Conservation (phyloP, 495 filamentous ascomycete species). For the Penicillium salamii region DNA sequence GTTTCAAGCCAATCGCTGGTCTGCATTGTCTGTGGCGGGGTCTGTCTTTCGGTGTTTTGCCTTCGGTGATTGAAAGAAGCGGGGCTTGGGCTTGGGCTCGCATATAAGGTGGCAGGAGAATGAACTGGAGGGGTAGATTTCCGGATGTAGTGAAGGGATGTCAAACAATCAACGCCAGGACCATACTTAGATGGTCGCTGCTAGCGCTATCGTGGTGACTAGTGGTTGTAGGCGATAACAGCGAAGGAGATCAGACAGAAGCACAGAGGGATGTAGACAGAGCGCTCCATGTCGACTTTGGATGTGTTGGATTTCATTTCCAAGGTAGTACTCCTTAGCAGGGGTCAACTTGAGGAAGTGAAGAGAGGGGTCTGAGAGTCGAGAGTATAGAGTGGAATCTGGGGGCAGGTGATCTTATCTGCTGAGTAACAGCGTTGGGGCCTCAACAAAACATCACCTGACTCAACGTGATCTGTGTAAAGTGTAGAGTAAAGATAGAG, state of each 20-base stretch:
- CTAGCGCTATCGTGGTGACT: slow-evolving; percentile 7
- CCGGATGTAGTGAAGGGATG: neutral
- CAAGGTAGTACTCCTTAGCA: neutral
- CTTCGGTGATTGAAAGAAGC: neutral
- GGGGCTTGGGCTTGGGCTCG: neutral
- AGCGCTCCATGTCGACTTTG: slow-evolving; percentile 35
- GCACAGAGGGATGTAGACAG: slow-evolving; percentile 41
- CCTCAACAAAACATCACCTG: slow-evolving; percentile 12
- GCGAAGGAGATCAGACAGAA: slow-evolving; percentile 46
- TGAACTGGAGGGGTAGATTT: neutral
- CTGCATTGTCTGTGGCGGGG: neutral
- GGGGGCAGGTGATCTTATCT: slow-evolving; percentile 1
- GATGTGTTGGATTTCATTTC: slow-evolving; percentile 20
- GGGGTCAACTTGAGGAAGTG: neutral
- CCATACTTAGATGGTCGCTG: neutral
- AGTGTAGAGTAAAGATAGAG: no score
- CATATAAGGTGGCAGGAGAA: neutral
- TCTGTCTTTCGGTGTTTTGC: neutral
- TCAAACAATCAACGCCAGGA: neutral
- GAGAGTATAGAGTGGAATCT: neutral
- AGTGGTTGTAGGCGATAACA: slow-evolving; percentile 41
- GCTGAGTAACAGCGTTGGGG: slow-evolving; percentile 9
- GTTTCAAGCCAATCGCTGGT: no score
- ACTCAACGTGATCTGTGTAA: neutral
- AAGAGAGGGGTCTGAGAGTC: slow-evolving; percentile 1